Evolutionary conservation across 768 basidiomycete species (phyloP), one percentile per base, ranked within the genome.

Genomic region (Suillus discolor): DNA sequence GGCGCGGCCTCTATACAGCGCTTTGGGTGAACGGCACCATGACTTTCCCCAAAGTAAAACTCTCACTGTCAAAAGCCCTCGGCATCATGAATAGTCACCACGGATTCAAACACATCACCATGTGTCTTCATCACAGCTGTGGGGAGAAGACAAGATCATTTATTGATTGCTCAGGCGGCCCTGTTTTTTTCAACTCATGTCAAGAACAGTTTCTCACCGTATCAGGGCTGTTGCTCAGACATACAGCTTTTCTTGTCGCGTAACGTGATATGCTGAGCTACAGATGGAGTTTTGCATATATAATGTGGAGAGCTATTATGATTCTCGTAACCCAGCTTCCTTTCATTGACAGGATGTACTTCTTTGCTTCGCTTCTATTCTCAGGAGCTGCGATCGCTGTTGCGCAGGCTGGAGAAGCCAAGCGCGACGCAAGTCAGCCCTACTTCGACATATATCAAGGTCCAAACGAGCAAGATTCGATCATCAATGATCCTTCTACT

Each of bases 371-470:
- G 13, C 45, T 70, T 57, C n/a, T 66, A 5, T 23, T 66, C 6
- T 62, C 57, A 45, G 63, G 57, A 15, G 67, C 53, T 55, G 63
- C 57, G 31, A 62, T 65, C 11, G 31, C 31, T 31, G 23, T 61
- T 23, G 39, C 65, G 25, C 62, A 23, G 23, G 55, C 62, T 12
- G 66, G 63, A 12, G 54, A 34, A 28, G 49, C 62, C 36, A 66
- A 65, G 61, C 69, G 63, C 23, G 63, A 66, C 38, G 44, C 47
- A 18, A 68, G 65, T 42, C 53, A 64, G 64, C 60, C 69, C 5
- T 66, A 63, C 45, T 66, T 70, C 54, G 61, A 70, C 44, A 65
- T 63, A 20, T 70, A 65, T 41, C 61, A 70, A 42, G 68, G 65
- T 3, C 53, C 68, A 18, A 66, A 62, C 57, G 44, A 61, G 38